Percentiles rank a stretch among this genome's conserved stretches.
phyloP scores from a whole-genome alignment of 2,329 filamentous ascomycete genomes.

The Xylariaceae sp. region DNA sequence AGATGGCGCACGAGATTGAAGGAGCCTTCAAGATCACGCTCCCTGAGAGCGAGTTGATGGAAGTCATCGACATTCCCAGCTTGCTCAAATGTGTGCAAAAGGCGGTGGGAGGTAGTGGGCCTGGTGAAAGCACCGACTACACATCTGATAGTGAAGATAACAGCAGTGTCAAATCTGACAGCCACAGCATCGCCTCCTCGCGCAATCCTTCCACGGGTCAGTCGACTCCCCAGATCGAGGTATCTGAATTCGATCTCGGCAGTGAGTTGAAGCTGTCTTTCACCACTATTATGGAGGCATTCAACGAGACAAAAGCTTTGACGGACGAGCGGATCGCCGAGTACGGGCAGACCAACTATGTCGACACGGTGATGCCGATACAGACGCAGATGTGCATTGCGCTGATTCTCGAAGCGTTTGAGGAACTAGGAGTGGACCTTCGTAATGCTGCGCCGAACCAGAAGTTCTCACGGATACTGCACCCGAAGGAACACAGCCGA shows the following conservation, averaged over 20 bases:
- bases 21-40: constrained; percentile 38
- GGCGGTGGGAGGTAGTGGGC: neutral
- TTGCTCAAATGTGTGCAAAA: constrained; percentile 7
- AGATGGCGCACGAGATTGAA: constrained; percentile 51
- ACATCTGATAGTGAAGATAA: constrained; percentile 8
- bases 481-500: constrained; percentile 37
- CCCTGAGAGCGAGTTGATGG: constrained; percentile 8
- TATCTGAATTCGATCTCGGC: constrained; percentile 4
- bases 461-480: constrained; percentile 33
- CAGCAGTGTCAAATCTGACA: constrained; percentile 11
- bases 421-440: constrained; percentile 39
- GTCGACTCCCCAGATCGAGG: neutral
- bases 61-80: constrained; percentile 9
- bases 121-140: constrained; percentile 4
- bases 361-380: constrained; percentile 35
- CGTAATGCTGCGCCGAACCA: constrained; percentile 34
- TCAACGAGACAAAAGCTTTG: constrained; percentile 35
- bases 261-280: constrained; percentile 11
- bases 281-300: constrained; percentile 34
- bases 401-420: constrained; percentile 42
- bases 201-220: constrained; percentile 9
- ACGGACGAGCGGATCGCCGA: constrained; percentile 41
- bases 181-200: constrained; percentile 4
- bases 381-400: constrained; percentile 30
- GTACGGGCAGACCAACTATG: constrained; percentile 33